Conservation (phyloP, 176 grass and related monocot genomes). For the Alloteropsis semialata region DNA sequence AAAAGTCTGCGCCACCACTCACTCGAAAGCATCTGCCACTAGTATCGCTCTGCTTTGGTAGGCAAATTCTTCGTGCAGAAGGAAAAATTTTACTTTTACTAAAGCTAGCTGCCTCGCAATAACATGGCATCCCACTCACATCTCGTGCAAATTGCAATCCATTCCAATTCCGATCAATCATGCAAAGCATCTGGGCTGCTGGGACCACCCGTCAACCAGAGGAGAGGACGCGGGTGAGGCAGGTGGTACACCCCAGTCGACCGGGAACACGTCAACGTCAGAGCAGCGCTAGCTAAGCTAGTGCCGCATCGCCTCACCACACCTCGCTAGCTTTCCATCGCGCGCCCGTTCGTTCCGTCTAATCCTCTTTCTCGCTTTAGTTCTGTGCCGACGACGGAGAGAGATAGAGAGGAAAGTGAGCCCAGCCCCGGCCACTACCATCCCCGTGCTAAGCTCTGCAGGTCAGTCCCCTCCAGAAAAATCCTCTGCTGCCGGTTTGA, state of each 20-base stretch:
- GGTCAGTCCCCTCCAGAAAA: background rate
- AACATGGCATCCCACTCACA: background rate
- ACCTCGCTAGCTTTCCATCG: background rate
- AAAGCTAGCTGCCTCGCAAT: background rate
- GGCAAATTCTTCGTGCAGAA: background rate
- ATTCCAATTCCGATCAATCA: background rate
- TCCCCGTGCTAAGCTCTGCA: background rate
- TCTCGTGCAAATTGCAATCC: no score
- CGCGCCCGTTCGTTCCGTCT: background rate
- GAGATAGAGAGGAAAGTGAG: background rate
- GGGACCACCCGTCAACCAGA: background rate
- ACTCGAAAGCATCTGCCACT: background rate
- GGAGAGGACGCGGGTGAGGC: background rate
- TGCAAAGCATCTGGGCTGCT: background rate
- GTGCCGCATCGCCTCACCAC: background rate
- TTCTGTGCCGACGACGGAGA: background rate
- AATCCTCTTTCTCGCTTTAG: background rate
- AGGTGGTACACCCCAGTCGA: no score
- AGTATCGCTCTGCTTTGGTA: background rate
- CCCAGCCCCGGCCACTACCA: no score
- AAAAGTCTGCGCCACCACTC: no score
- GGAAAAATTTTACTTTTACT: background rate
- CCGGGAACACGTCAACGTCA: constrained; percentile 24
- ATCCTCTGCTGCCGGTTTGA: background rate
- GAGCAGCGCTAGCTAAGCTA: background rate